Percentiles rank a stretch among this genome's conserved stretches.
These are phyloP conservation scores for Jamesozyma jinghongensis DNA, from an alignment of 805 yeast genomes.

Conservation along the genomic window DNA sequence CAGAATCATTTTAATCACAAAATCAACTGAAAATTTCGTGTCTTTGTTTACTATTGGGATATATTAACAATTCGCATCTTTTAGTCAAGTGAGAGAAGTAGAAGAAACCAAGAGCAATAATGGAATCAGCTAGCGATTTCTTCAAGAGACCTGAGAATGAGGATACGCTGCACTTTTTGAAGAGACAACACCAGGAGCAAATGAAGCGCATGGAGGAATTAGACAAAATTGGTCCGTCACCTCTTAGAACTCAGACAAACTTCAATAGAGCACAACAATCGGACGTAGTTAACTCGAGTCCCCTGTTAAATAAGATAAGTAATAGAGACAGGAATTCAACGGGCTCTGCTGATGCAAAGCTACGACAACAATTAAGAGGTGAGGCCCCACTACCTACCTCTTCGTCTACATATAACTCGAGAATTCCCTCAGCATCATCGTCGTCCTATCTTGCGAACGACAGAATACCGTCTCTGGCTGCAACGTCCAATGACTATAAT, in stretches of 20 bases:
- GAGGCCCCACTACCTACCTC: neutral
- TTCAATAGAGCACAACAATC: neutral
- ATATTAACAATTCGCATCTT: too few species aligned
- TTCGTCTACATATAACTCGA: neutral
- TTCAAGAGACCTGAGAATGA: constrained; percentile 22
- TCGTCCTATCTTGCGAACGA: neutral
- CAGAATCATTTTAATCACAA: too few species aligned
- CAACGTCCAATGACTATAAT: neutral
- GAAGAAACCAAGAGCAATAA: neutral
- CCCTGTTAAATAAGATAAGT: neutral
- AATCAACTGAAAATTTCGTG: too few species aligned
- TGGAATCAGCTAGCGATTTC: constrained; percentile 10
- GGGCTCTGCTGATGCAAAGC: neutral
- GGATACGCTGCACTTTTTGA: constrained; percentile 25
- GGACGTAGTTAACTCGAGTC: neutral
- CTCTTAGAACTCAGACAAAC: neutral
- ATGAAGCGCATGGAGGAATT: constrained; percentile 14
- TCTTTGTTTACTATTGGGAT: too few species aligned
- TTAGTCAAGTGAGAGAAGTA: too few species aligned
- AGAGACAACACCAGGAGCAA: constrained; percentile 23
- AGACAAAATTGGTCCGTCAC: constrained; percentile 1
- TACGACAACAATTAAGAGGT: constrained; percentile 6
- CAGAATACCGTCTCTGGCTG: too few species aligned
- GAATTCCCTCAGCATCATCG: neutral
- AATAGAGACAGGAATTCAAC: too few species aligned